Percentiles rank a stretch among this genome's conserved stretches.
phyloP scores from a whole-genome alignment of 768 basidiomycete genomes.

The Russula dissimulans region DNA sequence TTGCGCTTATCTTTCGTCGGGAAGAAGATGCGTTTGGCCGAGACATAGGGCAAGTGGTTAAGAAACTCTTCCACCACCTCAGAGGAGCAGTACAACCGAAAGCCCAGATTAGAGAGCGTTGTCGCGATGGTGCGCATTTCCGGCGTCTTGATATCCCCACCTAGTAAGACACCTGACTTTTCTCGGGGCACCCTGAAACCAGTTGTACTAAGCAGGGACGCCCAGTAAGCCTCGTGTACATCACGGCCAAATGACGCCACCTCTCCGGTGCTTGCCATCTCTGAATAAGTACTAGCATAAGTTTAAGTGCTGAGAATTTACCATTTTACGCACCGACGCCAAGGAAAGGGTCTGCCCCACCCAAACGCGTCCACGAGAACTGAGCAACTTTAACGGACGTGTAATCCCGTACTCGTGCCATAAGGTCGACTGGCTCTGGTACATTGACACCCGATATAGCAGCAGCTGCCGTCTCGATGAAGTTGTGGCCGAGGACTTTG shows the following conservation, averaged over 20 bases:
- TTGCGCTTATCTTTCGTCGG: constrained; percentile 94
- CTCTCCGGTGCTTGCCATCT: constrained; percentile 98
- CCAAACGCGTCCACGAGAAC: constrained; percentile 96
- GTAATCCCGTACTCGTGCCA: constrained; percentile 84
- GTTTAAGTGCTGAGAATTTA: background rate
- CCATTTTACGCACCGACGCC: constrained; percentile 64
- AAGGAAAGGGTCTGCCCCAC: constrained; percentile 93
- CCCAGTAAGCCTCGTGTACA: constrained; percentile 94
- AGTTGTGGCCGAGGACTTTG: constrained; percentile 95
- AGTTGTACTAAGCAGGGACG: constrained; percentile 87
- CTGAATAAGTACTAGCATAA: constrained; percentile 31
- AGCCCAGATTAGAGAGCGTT: constrained; percentile 74
- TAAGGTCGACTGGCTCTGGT: constrained; percentile 85
- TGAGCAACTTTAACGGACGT: constrained; percentile 96
- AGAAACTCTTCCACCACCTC: constrained; percentile 70
- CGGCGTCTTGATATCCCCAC: constrained; percentile 80
- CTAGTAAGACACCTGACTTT: constrained; percentile 82
- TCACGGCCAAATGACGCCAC: constrained; percentile 93
- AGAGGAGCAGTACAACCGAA: constrained; percentile 91
- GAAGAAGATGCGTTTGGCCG: constrained; percentile 88
- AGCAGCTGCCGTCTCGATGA: constrained; percentile 86
- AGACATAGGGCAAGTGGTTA: constrained; percentile 67
- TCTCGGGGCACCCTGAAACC: constrained; percentile 87
- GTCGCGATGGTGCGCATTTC: constrained; percentile 82
- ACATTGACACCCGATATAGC: constrained; percentile 83